These are phyloP conservation scores for Phtheirospermum japonicum DNA, from an alignment of 257 asterid species.

Conservation along the genomic window DNA sequence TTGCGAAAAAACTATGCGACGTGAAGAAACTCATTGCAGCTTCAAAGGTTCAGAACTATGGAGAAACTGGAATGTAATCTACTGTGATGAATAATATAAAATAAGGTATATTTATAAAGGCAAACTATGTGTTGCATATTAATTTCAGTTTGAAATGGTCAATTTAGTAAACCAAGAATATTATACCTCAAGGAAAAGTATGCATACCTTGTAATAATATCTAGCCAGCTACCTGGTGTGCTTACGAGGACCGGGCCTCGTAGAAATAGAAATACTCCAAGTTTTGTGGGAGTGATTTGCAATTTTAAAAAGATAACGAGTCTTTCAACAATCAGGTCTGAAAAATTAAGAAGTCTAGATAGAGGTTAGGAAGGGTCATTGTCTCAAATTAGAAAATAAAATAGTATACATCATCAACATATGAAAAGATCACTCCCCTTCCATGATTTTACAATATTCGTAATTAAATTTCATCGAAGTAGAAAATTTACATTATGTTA, in stretches of 20 bases:
- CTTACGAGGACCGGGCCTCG: neutral
- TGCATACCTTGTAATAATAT: neutral
- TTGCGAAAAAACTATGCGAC: slow-evolving; percentile 24
- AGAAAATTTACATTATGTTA: too few species aligned
- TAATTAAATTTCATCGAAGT: too few species aligned
- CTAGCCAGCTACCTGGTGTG: neutral
- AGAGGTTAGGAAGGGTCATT: too few species aligned
- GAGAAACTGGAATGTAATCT: neutral
- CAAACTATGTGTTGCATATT: neutral
- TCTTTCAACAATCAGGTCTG: too few species aligned
- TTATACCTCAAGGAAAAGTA: slow-evolving; percentile 10
- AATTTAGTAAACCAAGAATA: neutral
- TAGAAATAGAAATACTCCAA: neutral
- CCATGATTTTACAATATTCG: too few species aligned
- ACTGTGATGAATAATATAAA: neutral
- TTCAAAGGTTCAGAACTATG: neutral
- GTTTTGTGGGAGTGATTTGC: too few species aligned
- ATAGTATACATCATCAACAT: too few species aligned
- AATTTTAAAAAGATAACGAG: too few species aligned
- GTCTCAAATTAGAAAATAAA: too few species aligned
- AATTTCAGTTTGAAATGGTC: slow-evolving; percentile 5
- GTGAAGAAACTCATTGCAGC: slow-evolving; percentile 25
- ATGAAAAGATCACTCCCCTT: too few species aligned
- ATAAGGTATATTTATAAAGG: slow-evolving; percentile 8
- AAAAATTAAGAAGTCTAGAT: too few species aligned